Base-by-base conservation (phyloP, 768 basidiomycete genomes). In the Heimioporus sp. region DNA sequence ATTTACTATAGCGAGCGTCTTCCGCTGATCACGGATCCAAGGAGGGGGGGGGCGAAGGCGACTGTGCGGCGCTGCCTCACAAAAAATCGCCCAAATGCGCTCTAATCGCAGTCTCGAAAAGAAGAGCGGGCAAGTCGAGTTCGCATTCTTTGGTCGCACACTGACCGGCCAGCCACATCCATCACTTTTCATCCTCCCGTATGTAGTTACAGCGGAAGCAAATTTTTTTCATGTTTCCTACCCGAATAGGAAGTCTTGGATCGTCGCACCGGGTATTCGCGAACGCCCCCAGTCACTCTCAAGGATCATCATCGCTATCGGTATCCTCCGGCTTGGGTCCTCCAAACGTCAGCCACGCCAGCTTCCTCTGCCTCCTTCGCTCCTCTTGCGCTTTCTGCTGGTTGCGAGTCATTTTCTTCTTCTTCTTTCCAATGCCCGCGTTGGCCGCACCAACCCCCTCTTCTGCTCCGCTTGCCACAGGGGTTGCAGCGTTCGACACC, bases 361-460 rank as follows among this genome's bases (percentile, higher is more conserved):
- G 66, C 74, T 92, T 92, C 62, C 92, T 79, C 63, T 84, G 65
- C 63, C 85, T 78, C 66, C 90, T 78, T 54, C 95, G 78, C 69
- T 94, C 95, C 68, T 94, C 93, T 69, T 82, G 86, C 6, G 81
- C 91, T 71, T 98, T 98, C 56, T 87, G 21, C 68, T 96, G 90
- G 71, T 93, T 93, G 43, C 90, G 80, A n/a, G 90, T 92, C 67
- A 78, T 36, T 75, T 93, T 96, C 79, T 96, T 96, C 78, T 94
- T 95, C 78, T 87, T 92, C 72, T 76, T 86, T 46, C 28, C 64
- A 36, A 74, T 64, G 28, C 31, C 32, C 37, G 66, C 61, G 24
- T 73, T 77, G 11, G 65, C 67, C 46, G 71, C 66, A 49, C 64
- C 72, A 47, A 3, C 54, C 4, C 68, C 70, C 48, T 83, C 86